These are phyloP conservation scores for Colletotrichum sp. DNA, from an alignment of 2,329 filamentous ascomycete species.

Conservation along the genomic window DNA sequence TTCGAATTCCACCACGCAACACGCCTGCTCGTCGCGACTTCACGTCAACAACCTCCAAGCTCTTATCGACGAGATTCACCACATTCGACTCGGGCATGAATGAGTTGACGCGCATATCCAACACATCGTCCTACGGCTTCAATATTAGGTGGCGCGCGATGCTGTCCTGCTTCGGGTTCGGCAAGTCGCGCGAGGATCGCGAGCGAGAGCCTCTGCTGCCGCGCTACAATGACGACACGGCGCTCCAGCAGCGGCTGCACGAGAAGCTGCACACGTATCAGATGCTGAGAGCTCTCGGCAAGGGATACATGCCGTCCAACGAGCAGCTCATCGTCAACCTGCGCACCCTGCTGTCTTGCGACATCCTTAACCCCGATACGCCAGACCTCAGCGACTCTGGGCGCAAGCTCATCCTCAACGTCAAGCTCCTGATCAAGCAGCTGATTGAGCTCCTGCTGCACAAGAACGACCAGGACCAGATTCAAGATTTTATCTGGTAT, in stretches of 20 bases:
- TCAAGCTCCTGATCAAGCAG: slow-evolving; percentile 75
- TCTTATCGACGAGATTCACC: not conserved
- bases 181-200: slow-evolving; percentile 50
- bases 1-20: not conserved
- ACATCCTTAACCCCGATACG: slow-evolving; percentile 76
- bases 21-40: not conserved
- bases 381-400: slow-evolving; percentile 80
- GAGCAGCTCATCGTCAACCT: slow-evolving; percentile 83
- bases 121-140: not conserved
- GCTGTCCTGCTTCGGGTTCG: slow-evolving; percentile 70
- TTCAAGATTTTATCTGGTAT: slow-evolving; percentile 93
- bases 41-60: not conserved
- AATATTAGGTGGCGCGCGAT: slow-evolving; percentile 33
- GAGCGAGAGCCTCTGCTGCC: slow-evolving; percentile 83
- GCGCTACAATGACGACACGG: slow-evolving; percentile 82
- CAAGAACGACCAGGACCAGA: slow-evolving; percentile 84
- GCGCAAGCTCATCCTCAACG: slow-evolving; percentile 72
- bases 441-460: slow-evolving; percentile 82
- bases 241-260: slow-evolving; percentile 77
- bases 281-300: slow-evolving; percentile 81
- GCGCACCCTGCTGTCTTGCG: slow-evolving; percentile 77
- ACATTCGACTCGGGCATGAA: not conserved
- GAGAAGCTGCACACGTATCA: slow-evolving; percentile 94
- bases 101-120: not conserved
- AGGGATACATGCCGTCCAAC: slow-evolving; percentile 92